Base-by-base conservation (phyloP, 805 yeast genomes). In the Saccharomycopsis microspora region DNA sequence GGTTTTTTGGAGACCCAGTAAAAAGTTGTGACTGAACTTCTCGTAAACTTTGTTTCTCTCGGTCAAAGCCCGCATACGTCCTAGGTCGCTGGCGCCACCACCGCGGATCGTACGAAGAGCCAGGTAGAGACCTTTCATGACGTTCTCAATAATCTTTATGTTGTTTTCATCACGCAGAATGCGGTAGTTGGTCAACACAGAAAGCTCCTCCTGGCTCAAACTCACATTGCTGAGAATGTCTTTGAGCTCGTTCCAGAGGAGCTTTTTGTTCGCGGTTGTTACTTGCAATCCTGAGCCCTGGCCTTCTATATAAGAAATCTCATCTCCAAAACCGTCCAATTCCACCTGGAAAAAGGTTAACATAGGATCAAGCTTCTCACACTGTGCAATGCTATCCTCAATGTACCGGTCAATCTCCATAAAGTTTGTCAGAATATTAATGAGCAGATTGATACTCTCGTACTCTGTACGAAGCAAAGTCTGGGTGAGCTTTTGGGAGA, bases 271-370 rank as follows among this genome's bases (percentile, higher is more conserved):
- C 41, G 85, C 79, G 4, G 90, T 77, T 55, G 80, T 81, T 5
- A 89, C 82, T 63, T 89, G 96, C 11, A 87, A 63, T 43, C 95
- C 95, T 56, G 82, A 78, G 3, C 89, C 80, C 58, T 82, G 84
- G 35, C 70, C 69, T 58, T 87, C 95, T 39, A 88, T 78, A 45
- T 72, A 75, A 42, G 75, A 73, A 44, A 89, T 77, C 51, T 84
- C 90, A 3, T 77, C 77, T 9, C 80, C 74, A 36, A 86, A 75
- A 3, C 80, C 72, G 9, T 79, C 71, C 43, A 82, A 63, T 52
- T 81, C 85, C 54, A 80, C 79, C 10, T 76, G 69, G 54, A 78
- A 78, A 33, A 74, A 65, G 3, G 78, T 72, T 46, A 82, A 62
- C 10, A 72, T 61, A 1, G 80, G 76, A 46, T 72, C 77, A 45